Evolutionary conservation across 331 rosid species (phyloP).

Genomic region (Quercus lobata): DNA sequence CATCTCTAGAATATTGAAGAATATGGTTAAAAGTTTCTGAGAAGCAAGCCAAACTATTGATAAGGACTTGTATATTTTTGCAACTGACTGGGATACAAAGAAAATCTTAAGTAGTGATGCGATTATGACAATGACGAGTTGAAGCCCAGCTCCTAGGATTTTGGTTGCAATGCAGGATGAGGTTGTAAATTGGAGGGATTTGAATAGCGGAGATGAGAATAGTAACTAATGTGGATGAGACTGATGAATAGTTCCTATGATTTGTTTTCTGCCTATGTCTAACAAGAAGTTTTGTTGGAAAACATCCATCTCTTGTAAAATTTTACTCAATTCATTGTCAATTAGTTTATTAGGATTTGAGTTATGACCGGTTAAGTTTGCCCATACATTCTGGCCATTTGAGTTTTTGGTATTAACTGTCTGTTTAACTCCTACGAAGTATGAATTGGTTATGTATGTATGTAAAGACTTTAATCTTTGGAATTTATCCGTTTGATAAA

Average conservation of each 20-base stretch:
- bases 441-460: not conserved
- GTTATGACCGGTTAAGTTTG: not conserved
- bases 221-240: not conserved
- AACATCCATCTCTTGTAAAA: not conserved
- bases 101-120: not conserved
- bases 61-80: not conserved
- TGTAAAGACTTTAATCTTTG: no score
- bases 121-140: not conserved
- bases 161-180: not conserved
- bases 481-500: not conserved
- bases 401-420: not conserved
- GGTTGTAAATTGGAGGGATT: not conserved
- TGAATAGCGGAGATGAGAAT: not conserved
- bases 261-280: not conserved
- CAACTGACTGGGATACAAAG: not conserved
- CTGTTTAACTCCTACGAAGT: not conserved
- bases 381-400: not conserved
- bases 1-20: not conserved
- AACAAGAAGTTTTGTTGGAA: not conserved
- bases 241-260: not conserved
- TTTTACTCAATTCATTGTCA: not conserved
- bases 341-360: not conserved
- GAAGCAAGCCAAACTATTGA: not conserved
- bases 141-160: not conserved
- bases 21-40: not conserved